Base-by-base conservation (phyloP, 495 filamentous ascomycete species). In the Echria macrotheca region DNA sequence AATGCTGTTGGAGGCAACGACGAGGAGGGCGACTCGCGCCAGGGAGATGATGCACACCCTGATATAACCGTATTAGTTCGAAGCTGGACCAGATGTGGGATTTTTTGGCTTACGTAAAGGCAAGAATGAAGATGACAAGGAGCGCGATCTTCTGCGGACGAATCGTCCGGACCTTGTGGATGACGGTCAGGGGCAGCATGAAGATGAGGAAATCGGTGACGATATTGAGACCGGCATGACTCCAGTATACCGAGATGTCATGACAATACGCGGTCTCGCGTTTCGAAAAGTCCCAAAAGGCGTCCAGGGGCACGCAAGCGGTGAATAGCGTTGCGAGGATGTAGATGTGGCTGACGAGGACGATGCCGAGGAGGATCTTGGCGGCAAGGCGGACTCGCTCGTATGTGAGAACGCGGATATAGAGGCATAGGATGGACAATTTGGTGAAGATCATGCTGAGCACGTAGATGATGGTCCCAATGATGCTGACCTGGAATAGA, bases 151-250 rank as follows among this genome's bases (percentile, higher is more conserved):
- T 69, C 49, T 64, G 69, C 39, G 55, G 59, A 40, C 53, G 29
- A 49, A 65, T 64, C 58, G 68, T 57, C 53, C 67, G 66, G 54
- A 66, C 55, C 35, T 61, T 47, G 71, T 68, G 68, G 12, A 72
- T 57, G 33, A 71, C 58, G n/a, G 67, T 74, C 60, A 78, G 61
- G 10, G 69, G 74, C 48, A 72, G 56, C 4, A 63, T 43, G n/a
- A 69, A 60, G 19, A 71, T 64, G 43, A 60, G 26, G 23, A 72
- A 47, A 36, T 74, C 72, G 21, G 64, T 67, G 25, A 67, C 58
- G 25, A 67, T 50, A 47, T 68, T 65, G 37, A 71, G 56, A 15
- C 55, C 48, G 18, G 62, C 59, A 26, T 48, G 26, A 19, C 66
- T 69, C 32, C 62, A 68, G 50, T 69, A 70, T 41, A 69, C 65